Evolutionary conservation across 2,329 filamentous ascomycete genomes (phyloP), one percentile per base, ranked within the genome.

Genomic region (Penicillium sp.): DNA sequence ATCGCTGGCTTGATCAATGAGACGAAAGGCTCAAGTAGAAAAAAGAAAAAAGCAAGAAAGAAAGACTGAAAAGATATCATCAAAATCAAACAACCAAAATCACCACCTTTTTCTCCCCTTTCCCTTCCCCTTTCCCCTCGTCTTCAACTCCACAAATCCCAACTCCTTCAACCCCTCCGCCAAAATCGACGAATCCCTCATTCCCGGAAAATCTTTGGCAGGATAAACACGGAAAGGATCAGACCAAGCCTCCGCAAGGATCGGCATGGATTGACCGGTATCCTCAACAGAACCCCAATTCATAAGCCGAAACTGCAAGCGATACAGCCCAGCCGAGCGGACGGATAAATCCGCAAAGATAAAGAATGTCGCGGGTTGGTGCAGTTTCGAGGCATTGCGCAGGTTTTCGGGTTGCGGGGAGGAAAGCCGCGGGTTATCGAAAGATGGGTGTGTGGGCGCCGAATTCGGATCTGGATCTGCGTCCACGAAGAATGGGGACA

Each of bases 341-440:
- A 79, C 71, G 3, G 77, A 79, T 1, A 80, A 69, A 58, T 80
- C 77, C 1, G 76, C 69, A 48, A 80, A 80, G 23, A 79, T 75
- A 60, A 79, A 80, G 58, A 79, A 80, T 2, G 73, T 70, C 18
- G 75, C 71, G 4, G 76, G 75, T 4, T 68, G 63, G 40, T 59
- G 48, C 11, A 61, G 57, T 23, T 54, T 52, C n/a, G 46, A 56
- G 21, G 55, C 51, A 36, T 55, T 59, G 9, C 58, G 24, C 36
- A 62, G 18, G 60, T 51, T 43, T 6, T 48, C 45, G n/a, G 44
- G 48, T 2, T 49, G 36, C 3, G 36, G 14, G 21, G 24, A 31
- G 45, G 55, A 36, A 51, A 18, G 8, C 43, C 6, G 51, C 14
- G 52, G 31, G 14, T 64, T 54, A 13, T 53, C 51, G 14, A 54